phyloP scores from a whole-genome alignment of 352 stramenopile species.

The Globisporangium cederbergense region DNA sequence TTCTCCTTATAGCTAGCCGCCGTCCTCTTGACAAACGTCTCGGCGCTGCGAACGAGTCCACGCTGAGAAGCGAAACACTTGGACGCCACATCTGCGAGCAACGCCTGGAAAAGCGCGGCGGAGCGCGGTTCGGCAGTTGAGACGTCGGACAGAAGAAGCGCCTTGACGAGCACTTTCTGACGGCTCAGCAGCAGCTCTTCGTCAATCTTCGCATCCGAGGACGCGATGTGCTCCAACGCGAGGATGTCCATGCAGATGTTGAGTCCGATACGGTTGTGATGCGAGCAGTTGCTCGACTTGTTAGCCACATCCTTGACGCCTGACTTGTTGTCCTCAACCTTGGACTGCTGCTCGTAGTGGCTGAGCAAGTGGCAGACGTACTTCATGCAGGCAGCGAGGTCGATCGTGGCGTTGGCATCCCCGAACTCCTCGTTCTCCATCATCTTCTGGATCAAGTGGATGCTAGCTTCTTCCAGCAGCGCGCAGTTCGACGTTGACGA shows the following conservation, averaged over 20 bases:
- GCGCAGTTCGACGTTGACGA: slow-evolving; percentile 51
- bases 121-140: slow-evolving; percentile 47
- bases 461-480: slow-evolving; percentile 60
- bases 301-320: neutral
- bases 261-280: slow-evolving; percentile 70
- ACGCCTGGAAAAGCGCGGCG: slow-evolving; percentile 42
- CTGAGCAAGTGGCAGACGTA: slow-evolving; percentile 61
- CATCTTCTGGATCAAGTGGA: slow-evolving; percentile 57
- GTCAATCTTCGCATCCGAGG: slow-evolving; percentile 17
- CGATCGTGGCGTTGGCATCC: slow-evolving; percentile 30
- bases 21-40: slow-evolving; percentile 43
- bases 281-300: slow-evolving; percentile 28
- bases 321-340: slow-evolving; percentile 15
- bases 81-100: slow-evolving; percentile 43
- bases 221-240: slow-evolving; percentile 46
- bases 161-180: slow-evolving; percentile 57
- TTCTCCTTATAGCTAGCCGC: slow-evolving; percentile 34
- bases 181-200: slow-evolving; percentile 26
- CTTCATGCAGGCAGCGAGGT: slow-evolving; percentile 48
- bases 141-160: slow-evolving; percentile 46
- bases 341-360: slow-evolving; percentile 36
- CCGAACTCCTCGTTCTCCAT: slow-evolving; percentile 52
- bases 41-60: slow-evolving; percentile 39
- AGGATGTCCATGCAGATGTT: slow-evolving; percentile 73
- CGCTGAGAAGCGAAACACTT: slow-evolving; percentile 42